These are phyloP conservation scores for Amanita molliuscula DNA, from an alignment of 768 basidiomycete genomes.

Conservation along the genomic window DNA sequence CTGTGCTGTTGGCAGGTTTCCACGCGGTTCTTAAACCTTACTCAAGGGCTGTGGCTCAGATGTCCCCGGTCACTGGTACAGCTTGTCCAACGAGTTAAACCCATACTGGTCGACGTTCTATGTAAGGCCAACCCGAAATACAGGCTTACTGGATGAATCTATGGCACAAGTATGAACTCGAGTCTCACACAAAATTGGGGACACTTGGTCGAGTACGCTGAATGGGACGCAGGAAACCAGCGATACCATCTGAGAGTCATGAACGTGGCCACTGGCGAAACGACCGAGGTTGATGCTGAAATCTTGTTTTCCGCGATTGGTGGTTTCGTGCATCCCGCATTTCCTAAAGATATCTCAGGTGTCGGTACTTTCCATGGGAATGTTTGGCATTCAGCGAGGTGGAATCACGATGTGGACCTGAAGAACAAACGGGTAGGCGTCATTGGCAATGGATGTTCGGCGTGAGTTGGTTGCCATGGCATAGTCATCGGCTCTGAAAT, in stretches of 20 bases:
- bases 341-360: constrained; percentile 32
- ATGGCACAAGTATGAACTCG: constrained; percentile 33
- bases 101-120: constrained; percentile 40
- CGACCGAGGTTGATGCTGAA: constrained; percentile 26
- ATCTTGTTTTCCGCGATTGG: constrained; percentile 41
- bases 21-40: not conserved
- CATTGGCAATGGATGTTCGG: constrained; percentile 56
- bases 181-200: constrained; percentile 30
- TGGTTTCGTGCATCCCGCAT: constrained; percentile 35
- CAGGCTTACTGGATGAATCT: constrained; percentile 39
- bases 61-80: constrained; percentile 44
- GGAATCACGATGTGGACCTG: constrained; percentile 45
- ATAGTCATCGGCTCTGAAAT: not conserved
- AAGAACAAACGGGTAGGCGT: constrained; percentile 46
- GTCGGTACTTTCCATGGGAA: constrained; percentile 36
- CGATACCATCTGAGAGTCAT: constrained; percentile 31
- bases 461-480: constrained; percentile 21
- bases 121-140: constrained; percentile 36
- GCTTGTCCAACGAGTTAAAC: constrained; percentile 43
- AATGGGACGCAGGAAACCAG: constrained; percentile 34
- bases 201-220: constrained; percentile 26
- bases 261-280: constrained; percentile 25
- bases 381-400: constrained; percentile 43
- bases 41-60: constrained; percentile 46
- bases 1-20: not conserved